These are phyloP conservation scores for Pseudopyricularia cyperi DNA, from an alignment of 2,329 filamentous ascomycete genomes.

Conservation along the genomic window DNA sequence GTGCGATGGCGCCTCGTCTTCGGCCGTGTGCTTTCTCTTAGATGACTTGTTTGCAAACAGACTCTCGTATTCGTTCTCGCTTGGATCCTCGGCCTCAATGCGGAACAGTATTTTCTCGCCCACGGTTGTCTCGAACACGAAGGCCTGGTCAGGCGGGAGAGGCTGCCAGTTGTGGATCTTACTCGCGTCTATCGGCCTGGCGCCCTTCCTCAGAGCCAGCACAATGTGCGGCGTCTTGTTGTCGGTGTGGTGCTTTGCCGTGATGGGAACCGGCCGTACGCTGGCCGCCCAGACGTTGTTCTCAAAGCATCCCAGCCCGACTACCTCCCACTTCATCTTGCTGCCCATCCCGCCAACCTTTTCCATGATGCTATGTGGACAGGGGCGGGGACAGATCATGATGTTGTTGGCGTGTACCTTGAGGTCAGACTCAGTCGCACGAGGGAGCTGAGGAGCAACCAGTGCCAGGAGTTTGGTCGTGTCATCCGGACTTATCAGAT, in stretches of 20 bases:
- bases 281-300: conserved; percentile 79
- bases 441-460: conserved; percentile 45
- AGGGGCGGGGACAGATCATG: conserved; percentile 71
- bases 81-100: conserved; percentile 57
- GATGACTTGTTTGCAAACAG: conserved; percentile 45
- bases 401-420: conserved; percentile 82
- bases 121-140: conserved; percentile 71
- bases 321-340: conserved; percentile 75
- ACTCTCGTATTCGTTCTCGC: conserved; percentile 33
- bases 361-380: conserved; percentile 57
- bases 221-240: conserved; percentile 70
- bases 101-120: conserved; percentile 76
- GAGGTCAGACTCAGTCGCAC: conserved; percentile 46
- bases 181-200: conserved; percentile 65
- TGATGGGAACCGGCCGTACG: conserved; percentile 57
- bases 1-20: conserved; percentile 34
- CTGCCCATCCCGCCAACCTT: conserved; percentile 80
- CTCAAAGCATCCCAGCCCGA: conserved; percentile 60
- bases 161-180: conserved; percentile 78
- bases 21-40: conserved; percentile 48
- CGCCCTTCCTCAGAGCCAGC: conserved; percentile 63
- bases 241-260: conserved; percentile 60
- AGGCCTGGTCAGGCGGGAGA: conserved; percentile 53
- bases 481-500: conserved; percentile 64
- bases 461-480: conserved; percentile 59